Evolutionary conservation across 176 grass and related monocot species (phyloP).

Genomic region (Carex myosuroides): DNA sequence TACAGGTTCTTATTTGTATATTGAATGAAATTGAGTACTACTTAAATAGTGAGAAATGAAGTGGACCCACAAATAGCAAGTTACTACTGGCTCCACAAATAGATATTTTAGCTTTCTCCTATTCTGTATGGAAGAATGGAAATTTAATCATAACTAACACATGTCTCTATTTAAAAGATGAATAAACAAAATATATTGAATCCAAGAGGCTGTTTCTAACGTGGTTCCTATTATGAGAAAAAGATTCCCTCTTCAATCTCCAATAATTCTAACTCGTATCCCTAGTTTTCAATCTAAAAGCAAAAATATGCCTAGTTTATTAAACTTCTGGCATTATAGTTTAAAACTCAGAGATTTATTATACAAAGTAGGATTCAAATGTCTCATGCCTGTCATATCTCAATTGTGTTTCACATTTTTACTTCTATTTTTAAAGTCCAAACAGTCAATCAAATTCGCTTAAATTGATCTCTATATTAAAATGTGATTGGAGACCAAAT

Average conservation of each 20-base stretch:
- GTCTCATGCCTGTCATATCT: too few species aligned
- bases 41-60: background rate
- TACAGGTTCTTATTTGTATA: too few species aligned
- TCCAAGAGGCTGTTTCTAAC: background rate
- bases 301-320: too few species aligned
- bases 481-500: too few species aligned
- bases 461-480: too few species aligned
- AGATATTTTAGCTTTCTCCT: background rate
- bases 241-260: background rate
- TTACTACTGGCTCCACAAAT: background rate
- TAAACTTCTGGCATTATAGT: too few species aligned
- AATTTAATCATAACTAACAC: slow-evolving; percentile 17
- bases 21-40: too few species aligned
- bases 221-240: background rate
- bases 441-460: too few species aligned
- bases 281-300: background rate
- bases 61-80: background rate
- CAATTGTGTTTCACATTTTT: too few species aligned
- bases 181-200: background rate
- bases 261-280: background rate
- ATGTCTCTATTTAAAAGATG: background rate
- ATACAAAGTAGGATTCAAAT: too few species aligned
- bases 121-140: background rate
- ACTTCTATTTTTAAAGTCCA: too few species aligned
- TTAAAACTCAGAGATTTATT: too few species aligned